A percentile compares a stretch with the other conserved stretches of the same genome.
phyloP scores from a whole-genome alignment of 345 rosid genomes.

The Dipteronia sinensis region DNA sequence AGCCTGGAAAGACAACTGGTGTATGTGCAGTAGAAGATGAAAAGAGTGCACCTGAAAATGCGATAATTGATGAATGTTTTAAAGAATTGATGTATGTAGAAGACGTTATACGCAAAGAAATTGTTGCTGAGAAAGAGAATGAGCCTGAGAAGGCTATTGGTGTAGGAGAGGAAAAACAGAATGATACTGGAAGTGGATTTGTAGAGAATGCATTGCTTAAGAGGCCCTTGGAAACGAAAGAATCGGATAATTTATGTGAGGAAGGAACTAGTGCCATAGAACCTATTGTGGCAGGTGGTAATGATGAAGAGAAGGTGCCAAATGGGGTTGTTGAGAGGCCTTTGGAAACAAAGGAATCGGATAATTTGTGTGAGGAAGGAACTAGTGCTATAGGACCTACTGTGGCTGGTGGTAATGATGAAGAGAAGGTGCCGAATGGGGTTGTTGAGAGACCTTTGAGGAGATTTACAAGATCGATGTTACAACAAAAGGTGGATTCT shows the following conservation, averaged over 20 bases:
- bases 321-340: constrained; percentile 26
- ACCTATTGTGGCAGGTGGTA: constrained; percentile 18
- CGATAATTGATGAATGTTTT: neutral
- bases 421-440: constrained; percentile 26
- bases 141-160: neutral
- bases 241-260: constrained; percentile 24
- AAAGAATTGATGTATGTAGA: neutral
- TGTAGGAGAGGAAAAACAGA: constrained; percentile 5
- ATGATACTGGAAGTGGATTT: neutral
- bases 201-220: constrained; percentile 7
- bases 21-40: constrained; percentile 17
- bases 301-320: constrained; percentile 23
- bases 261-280: constrained; percentile 19
- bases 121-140: neutral
- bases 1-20: neutral
- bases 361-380: constrained; percentile 29
- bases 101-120: neutral
- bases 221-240: constrained; percentile 6
- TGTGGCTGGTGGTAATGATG: constrained; percentile 16
- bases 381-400: constrained; percentile 13
- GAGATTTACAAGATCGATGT: constrained; percentile 60
- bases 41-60: constrained; percentile 1
- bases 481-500: constrained; percentile 36
- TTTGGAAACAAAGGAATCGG: constrained; percentile 6
- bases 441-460: constrained; percentile 31